phyloP scores from a whole-genome alignment of 352 stramenopile genomes.

The Phytophthora agathidicida region DNA sequence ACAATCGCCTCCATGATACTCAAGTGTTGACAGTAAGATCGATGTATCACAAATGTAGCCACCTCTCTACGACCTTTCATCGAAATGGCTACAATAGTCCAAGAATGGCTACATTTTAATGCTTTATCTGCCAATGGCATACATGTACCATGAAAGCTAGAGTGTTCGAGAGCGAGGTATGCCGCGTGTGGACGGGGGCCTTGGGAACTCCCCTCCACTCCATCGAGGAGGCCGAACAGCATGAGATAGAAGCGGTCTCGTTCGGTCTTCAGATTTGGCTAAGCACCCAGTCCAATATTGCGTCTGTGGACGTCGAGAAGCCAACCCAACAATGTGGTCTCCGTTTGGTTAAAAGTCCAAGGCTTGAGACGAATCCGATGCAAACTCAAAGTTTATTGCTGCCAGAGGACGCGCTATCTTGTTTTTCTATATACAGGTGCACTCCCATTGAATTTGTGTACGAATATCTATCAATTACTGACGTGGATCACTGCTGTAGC shows the following conservation, averaged over 20 bases:
- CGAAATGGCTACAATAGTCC: too few relatives aligned
- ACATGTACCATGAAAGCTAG: slow-evolving; percentile 14
- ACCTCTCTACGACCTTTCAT: slow-evolving; percentile 42
- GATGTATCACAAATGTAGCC: slow-evolving; percentile 33
- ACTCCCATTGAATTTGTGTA: background rate
- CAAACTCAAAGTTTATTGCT: slow-evolving; percentile 37
- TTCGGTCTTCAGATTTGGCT: slow-evolving; percentile 38
- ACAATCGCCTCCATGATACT: slow-evolving; percentile 74
- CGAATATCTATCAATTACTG: background rate
- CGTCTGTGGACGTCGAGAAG: slow-evolving; percentile 3
- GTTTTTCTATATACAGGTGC: slow-evolving; percentile 62
- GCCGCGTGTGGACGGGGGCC: slow-evolving; percentile 53
- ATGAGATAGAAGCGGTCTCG: slow-evolving; percentile 32
- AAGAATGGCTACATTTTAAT: too few relatives aligned
- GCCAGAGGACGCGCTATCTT: slow-evolving; percentile 29
- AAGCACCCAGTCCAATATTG: background rate
- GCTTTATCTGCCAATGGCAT: slow-evolving; percentile 30
- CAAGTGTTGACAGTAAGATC: slow-evolving; percentile 6
- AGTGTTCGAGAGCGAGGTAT: slow-evolving; percentile 42
- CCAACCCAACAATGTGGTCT: slow-evolving; percentile 26
- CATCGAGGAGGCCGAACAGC: slow-evolving; percentile 36
- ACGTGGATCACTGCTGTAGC: slow-evolving; percentile 30
- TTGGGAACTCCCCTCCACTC: slow-evolving; percentile 27
- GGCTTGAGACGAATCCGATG: background rate
- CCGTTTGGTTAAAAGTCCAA: slow-evolving; percentile 19